Evolutionary conservation across 2,329 filamentous ascomycete species (phyloP).

Genomic region (Aureobasidium sp.): DNA sequence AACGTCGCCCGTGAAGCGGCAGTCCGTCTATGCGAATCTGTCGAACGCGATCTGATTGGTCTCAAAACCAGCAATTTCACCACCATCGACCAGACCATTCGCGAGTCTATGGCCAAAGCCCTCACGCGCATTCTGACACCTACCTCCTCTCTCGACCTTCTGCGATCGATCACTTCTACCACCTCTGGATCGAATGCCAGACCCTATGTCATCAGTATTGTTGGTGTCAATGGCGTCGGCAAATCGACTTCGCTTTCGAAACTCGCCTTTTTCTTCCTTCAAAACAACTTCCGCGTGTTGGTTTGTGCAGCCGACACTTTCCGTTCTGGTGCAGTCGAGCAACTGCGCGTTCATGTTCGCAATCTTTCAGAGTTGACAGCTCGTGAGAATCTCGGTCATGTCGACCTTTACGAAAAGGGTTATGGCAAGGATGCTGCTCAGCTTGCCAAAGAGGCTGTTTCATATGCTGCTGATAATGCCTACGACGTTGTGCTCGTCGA

Average conservation of each 20-base stretch:
- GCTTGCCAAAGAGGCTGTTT: conserved; percentile 90
- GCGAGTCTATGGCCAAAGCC: conserved; percentile 82
- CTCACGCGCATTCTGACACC: conserved; percentile 93
- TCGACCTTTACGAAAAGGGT: conserved; percentile 92
- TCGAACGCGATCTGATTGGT: conserved; percentile 82
- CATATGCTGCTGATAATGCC: conserved; percentile 60
- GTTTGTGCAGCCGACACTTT: conserved; percentile 96
- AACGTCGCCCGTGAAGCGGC: conserved; percentile 95
- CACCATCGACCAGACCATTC: conserved; percentile 70
- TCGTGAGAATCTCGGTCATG: conserved; percentile 69
- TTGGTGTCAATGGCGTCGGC: conserved; percentile 95
- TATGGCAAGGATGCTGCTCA: conserved; percentile 97
- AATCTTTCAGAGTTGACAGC: conserved; percentile 84
- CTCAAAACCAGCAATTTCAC: conserved; percentile 91
- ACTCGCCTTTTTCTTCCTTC: conserved; percentile 93
- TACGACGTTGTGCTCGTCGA: conserved; percentile 97
- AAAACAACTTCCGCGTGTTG: conserved; percentile 93
- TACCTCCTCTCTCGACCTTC: conserved; percentile 85
- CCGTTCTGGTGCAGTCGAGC: conserved; percentile 92
- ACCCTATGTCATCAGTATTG: conserved; percentile 95
- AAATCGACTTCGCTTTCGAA: conserved; percentile 98
- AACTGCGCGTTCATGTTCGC: conserved; percentile 88
- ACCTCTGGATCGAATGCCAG: conserved; percentile 60
- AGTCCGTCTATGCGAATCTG: conserved; percentile 80
- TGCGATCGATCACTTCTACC: conserved; percentile 81